phyloP scores from a whole-genome alignment of 2,329 filamentous ascomycete species.

The Fusarium acutatum region DNA sequence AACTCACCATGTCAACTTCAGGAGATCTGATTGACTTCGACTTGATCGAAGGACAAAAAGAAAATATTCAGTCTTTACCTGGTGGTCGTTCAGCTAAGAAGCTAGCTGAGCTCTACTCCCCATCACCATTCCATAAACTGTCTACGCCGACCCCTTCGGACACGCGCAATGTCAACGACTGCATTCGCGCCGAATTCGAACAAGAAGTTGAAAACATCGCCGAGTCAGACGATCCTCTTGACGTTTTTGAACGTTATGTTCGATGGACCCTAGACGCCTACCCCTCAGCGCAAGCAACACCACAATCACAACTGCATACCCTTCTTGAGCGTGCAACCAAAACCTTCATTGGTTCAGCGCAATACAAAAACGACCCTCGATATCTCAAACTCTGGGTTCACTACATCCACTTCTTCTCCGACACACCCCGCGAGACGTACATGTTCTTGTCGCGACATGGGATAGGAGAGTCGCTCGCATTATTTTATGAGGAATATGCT shows the following conservation, averaged over 20 bases:
- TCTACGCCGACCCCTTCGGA: conserved; percentile 73
- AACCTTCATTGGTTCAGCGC: conserved; percentile 80
- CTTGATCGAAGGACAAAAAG: conserved; percentile 94
- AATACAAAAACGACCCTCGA: conserved; percentile 94
- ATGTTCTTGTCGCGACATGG: conserved; percentile 88
- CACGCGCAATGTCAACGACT: conserved; percentile 80
- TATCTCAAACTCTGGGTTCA: conserved; percentile 94
- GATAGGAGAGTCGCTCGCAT: conserved; percentile 85
- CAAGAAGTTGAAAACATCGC: conserved; percentile 78
- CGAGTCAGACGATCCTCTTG: conserved; percentile 93
- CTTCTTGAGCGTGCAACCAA: conserved; percentile 94
- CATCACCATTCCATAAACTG: conserved; percentile 66
- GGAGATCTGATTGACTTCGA: conserved; percentile 78
- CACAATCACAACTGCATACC: conserved; percentile 87
- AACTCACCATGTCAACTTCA: conserved; percentile 56
- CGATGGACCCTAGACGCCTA: conserved; percentile 97
- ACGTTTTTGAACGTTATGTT: conserved; percentile 95
- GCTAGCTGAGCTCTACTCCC: conserved; percentile 82
- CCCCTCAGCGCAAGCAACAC: conserved; percentile 89
- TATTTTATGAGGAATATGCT: conserved; percentile 98
- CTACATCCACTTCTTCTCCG: conserved; percentile 92
- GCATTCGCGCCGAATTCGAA: conserved; percentile 85
- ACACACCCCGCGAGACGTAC: conserved; percentile 91
- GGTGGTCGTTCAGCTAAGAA: conserved; percentile 88
- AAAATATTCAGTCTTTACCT: conserved; percentile 95